Evolutionary conservation across 140 eudicot species (phyloP).

Genomic region (Ambrosia hybrid): DNA sequence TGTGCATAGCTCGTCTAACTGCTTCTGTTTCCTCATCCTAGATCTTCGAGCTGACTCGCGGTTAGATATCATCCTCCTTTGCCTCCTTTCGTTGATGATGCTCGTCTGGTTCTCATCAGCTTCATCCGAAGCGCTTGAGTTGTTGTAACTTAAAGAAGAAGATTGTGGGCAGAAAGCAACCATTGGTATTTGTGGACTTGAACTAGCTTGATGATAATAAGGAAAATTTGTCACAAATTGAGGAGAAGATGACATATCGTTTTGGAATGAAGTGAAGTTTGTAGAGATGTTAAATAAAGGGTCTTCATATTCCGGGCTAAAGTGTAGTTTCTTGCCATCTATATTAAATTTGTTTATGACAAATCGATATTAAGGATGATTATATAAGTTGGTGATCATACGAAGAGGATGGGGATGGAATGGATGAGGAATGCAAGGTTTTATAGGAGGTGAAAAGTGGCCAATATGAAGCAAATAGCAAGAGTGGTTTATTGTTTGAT

Average conservation of each 20-base stretch:
- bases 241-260: conserved; percentile 24
- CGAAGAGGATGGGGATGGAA: conserved; percentile 34
- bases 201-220: conserved; percentile 23
- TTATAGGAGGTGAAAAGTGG: conserved; percentile 39
- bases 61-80: conserved; percentile 80
- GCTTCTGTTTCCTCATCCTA: conserved; percentile 79
- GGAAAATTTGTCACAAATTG: conserved; percentile 23
- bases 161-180: conserved; percentile 44
- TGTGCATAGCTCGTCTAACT: conserved; percentile 69
- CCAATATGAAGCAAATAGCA: conserved; percentile 33
- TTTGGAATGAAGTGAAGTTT: conserved; percentile 38
- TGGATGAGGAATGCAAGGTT: conserved; percentile 40
- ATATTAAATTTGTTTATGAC: not conserved
- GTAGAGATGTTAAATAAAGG: conserved; percentile 33
- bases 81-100: conserved; percentile 66
- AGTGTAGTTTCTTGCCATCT: conserved; percentile 32
- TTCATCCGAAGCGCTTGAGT: conserved; percentile 73
- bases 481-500: conserved; percentile 1
- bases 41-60: conserved; percentile 82
- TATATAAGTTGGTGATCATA: conserved; percentile 5
- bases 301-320: conserved; percentile 34
- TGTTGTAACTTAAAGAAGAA: conserved; percentile 55
- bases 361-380: not conserved
- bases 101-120: conserved; percentile 64
- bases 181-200: conserved; percentile 29